A percentile compares a stretch with the other conserved stretches of the same genome.
phyloP scores from a whole-genome alignment of 768 basidiomycete genomes.

The Strobilomyces confusus region DNA sequence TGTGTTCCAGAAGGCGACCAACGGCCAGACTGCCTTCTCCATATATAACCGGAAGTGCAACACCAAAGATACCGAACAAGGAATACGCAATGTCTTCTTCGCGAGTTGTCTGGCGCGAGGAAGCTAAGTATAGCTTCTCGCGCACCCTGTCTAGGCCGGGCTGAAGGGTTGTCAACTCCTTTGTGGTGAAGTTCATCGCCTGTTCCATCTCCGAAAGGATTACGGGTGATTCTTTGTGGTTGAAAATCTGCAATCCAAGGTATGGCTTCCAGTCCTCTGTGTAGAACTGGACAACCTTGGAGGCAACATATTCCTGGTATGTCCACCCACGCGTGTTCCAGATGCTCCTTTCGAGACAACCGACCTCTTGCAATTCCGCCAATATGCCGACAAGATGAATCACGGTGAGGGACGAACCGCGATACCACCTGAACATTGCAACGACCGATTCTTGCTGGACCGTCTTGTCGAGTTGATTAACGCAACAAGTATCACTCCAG shows the following conservation, averaged over 20 bases:
- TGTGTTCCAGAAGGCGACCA: no score
- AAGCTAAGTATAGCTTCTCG: not conserved
- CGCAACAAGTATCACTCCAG: not conserved
- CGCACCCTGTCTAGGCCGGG: not conserved
- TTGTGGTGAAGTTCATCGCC: not conserved
- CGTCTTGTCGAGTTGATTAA: not conserved
- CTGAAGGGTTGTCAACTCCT: not conserved
- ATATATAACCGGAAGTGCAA: no score
- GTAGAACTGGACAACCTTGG: no score
- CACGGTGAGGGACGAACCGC: not conserved
- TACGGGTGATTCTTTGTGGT: no score
- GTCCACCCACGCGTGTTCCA: not conserved
- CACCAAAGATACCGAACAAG: no score
- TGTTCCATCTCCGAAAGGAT: not conserved
- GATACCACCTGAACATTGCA: no score
- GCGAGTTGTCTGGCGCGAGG: not conserved
- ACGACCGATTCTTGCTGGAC: not conserved
- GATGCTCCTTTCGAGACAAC: not conserved
- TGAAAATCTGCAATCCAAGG: no score
- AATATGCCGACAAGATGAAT: not conserved
- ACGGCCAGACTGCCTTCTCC: no score
- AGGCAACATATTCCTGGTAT: no score
- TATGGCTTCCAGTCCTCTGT: no score
- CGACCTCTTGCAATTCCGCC: not conserved
- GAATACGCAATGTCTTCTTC: not conserved